Evolutionary conservation across 345 rosid genomes (phyloP), one percentile per base, ranked within the genome.

Genomic region (Triadica sebifera): DNA sequence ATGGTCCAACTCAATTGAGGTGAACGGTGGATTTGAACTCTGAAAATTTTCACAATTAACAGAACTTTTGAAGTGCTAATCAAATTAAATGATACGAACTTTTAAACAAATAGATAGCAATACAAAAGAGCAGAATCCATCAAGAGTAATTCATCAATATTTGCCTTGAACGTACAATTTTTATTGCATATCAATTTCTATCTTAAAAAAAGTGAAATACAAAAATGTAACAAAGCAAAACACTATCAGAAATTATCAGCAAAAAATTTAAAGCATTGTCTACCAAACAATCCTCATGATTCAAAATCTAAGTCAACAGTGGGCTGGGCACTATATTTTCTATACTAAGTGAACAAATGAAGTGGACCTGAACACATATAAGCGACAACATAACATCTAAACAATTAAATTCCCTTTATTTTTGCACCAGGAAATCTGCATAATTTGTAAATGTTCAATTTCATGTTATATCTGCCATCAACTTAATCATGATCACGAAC

Each of bases 21-120:
- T 93, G 84, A 93, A 96, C 17, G 98, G 99, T 0, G 98, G 99
- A 84, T 96, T 91, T 70, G 99, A 96, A 88, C 97, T 96, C 99
- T 92, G 94, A 74, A 80, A 90, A 71, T 71, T 71, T 71, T 53
- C 8, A 69, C 64, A 59, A 77, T 80, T 75, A 85, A 83, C 71
- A 29, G 59, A 65, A 78, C 71, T 41, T 61, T 11, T 9, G n/a
- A 76, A 78, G 62, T 20, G 67, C 66, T 61, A 43, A 75, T 8
- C 63, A 60, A 37, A 59, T 61, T 47, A 59, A 11, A 60, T 59
- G 41, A 73, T 49, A 29, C 43, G 10, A 19, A 24, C 24, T 58
- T 29, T 39, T 52, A 53, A 64, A 41, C 20, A 45, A 12, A 34
- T 29, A 73, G 52, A 37, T 3, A 37, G 7, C n/a, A 62, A 37